These are phyloP conservation scores for Cajanus cajan DNA, from an alignment of 306 rosid species.

Conservation along the genomic window DNA sequence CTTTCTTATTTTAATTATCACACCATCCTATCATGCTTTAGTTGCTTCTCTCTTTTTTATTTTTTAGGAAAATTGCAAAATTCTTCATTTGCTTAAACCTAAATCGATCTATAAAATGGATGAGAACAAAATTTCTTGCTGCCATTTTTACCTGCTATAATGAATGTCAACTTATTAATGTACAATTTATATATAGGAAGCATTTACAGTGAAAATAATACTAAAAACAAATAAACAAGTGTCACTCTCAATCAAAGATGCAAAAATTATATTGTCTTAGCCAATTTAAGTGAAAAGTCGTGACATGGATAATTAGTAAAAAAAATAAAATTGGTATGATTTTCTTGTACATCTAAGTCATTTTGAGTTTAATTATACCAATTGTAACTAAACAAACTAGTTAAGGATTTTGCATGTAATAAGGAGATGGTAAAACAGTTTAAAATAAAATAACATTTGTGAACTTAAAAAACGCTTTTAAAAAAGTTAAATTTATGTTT, in stretches of 20 bases:
- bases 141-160: slow-evolving; percentile 9
- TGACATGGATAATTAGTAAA: neutral
- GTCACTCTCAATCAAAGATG: neutral
- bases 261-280: neutral
- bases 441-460: no score
- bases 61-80: slow-evolving; percentile 9
- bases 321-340: no score
- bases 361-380: no score
- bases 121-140: slow-evolving; percentile 9
- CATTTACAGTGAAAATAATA: neutral
- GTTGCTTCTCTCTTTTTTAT: neutral
- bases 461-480: no score
- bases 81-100: neutral
- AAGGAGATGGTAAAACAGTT: no score
- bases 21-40: no score
- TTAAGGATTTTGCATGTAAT: no score
- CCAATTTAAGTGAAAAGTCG: neutral
- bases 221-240: neutral
- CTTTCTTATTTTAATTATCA: no score
- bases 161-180: no score
- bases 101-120: neutral
- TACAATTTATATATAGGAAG: neutral
- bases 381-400: no score
- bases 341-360: no score
- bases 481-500: no score